phyloP scores from a whole-genome alignment of 805 yeast species.

The Candida tibetensis region DNA sequence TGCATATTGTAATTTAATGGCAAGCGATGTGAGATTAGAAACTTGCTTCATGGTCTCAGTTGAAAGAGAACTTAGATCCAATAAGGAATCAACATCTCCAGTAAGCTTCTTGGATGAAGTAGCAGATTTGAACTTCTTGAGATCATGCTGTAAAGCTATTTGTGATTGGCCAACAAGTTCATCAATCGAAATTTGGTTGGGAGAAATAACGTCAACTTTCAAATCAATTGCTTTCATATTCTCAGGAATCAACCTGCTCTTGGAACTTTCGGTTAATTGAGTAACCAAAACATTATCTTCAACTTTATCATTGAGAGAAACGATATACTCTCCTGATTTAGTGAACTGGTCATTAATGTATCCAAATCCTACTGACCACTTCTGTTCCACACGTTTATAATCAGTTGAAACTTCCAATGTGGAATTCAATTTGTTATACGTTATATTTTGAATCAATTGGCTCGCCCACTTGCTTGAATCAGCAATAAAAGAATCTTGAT shows the following conservation, averaged over 20 bases:
- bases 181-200: background rate
- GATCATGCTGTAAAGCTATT: background rate
- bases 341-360: conserved; percentile 24
- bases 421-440: background rate
- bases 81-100: conserved; percentile 5
- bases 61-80: conserved; percentile 20
- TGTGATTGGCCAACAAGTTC: background rate
- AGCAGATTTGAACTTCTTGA: background rate
- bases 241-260: background rate
- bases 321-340: conserved; percentile 28
- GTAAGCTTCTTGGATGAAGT: conserved; percentile 6
- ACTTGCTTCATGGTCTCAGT: conserved; percentile 14
- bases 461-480: conserved; percentile 17
- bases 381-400: conserved; percentile 7
- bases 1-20: conserved; percentile 19
- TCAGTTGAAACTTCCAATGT: conserved; percentile 2
- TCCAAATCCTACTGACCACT: conserved; percentile 11
- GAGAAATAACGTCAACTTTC: background rate
- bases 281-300: conserved; percentile 1
- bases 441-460: conserved; percentile 6
- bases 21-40: conserved; percentile 13
- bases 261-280: background rate
- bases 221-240: background rate
- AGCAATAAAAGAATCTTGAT: background rate
- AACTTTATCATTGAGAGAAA: conserved; percentile 3